phyloP scores from a whole-genome alignment of 768 basidiomycete genomes.

The Leccinum imitatum region DNA sequence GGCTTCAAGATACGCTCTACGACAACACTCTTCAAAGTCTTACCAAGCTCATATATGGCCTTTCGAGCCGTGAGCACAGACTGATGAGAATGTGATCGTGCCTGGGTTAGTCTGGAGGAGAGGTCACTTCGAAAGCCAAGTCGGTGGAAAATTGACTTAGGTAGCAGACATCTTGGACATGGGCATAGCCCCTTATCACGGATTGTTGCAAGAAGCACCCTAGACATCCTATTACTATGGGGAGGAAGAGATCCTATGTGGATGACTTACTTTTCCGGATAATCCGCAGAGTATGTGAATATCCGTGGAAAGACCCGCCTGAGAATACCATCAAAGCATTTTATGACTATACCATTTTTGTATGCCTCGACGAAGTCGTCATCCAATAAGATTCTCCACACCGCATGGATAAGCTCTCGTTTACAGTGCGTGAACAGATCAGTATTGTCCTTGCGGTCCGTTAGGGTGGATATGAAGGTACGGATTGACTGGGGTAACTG shows the following conservation, averaged over 20 bases:
- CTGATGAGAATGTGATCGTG: not conserved
- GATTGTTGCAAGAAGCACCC: not conserved
- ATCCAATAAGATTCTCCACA: not conserved
- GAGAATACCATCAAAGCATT: not conserved
- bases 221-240: not conserved
- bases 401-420: not conserved
- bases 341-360: not conserved
- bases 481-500: not conserved
- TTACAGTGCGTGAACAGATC: not conserved
- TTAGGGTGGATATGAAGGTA: not conserved
- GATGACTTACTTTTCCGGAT: not conserved
- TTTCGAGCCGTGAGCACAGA: not conserved
- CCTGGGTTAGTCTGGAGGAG: not conserved
- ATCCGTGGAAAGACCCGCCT: not conserved
- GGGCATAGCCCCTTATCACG: conserved; percentile 9
- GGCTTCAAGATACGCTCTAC: not conserved
- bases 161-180: not conserved
- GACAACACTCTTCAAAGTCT: not conserved
- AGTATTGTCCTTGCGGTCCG: not conserved
- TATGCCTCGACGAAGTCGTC: not conserved
- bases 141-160: conserved; percentile 12
- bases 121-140: conserved; percentile 4
- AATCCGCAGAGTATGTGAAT: not conserved
- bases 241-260: not conserved
- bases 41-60: conserved; percentile 9